phyloP scores from a whole-genome alignment of 1,284 basidiomycete genomes.

The Ustilago bromivora region DNA sequence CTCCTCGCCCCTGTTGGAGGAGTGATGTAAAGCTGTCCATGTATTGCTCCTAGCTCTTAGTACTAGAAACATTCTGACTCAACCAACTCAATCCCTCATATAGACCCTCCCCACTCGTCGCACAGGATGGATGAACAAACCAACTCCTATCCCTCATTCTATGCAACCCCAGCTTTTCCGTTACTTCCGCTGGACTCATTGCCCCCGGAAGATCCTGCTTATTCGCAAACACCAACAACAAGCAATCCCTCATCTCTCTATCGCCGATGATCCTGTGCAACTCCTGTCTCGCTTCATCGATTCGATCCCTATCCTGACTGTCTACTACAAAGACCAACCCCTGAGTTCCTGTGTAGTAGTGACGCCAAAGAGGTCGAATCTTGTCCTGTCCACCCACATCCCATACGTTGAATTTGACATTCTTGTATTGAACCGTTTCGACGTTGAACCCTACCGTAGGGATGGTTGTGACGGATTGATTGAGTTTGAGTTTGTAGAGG shows the following conservation, averaged over 20 bases:
- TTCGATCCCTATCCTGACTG: constrained; percentile 86
- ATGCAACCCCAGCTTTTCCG: constrained; percentile 94
- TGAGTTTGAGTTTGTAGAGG: constrained; percentile 98
- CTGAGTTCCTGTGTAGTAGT: constrained; percentile 82
- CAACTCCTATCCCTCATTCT: constrained; percentile 96
- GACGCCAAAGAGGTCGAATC: constrained; percentile 80
- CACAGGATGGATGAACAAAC: constrained; percentile 87
- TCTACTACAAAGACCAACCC: constrained; percentile 78
- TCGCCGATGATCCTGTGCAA: constrained; percentile 96
- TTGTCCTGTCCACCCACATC: constrained; percentile 72
- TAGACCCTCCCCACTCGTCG: constrained; percentile 65
- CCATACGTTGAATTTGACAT: constrained; percentile 70
- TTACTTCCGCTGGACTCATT: constrained; percentile 98
- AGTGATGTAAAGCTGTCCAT: background rate
- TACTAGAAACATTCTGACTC: constrained; percentile 54
- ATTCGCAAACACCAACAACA: constrained; percentile 97
- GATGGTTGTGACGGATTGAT: constrained; percentile 99
- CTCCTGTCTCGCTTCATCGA: constrained; percentile 96
- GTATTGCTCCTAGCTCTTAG: constrained; percentile 27
- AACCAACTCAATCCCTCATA: constrained; percentile 68
- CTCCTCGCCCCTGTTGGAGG: too few relatives aligned
- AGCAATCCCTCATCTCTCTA: constrained; percentile 97
- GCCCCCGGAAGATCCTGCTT: constrained; percentile 99
- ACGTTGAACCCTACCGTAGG: constrained; percentile 83
- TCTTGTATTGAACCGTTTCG: constrained; percentile 71